Evolutionary conservation across 129 eudicot genomes (phyloP).

Genomic region (Tagetes erecta): DNA sequence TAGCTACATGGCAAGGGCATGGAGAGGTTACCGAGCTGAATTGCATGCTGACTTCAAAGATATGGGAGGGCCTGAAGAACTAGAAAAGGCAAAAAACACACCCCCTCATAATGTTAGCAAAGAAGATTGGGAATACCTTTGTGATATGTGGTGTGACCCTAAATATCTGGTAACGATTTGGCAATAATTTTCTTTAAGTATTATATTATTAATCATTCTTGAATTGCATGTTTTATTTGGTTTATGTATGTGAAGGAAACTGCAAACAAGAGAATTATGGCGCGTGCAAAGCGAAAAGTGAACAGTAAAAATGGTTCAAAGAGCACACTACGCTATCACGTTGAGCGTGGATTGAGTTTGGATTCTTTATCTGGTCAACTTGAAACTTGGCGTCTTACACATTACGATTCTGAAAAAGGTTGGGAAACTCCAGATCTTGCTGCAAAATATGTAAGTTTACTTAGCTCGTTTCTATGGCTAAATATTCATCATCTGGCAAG

Average conservation of each 20-base stretch:
- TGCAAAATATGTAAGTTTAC: conserved; percentile 17
- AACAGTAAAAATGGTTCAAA: conserved; percentile 1
- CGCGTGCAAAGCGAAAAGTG: background rate
- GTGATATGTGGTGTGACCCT: background rate
- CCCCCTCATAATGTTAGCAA: background rate
- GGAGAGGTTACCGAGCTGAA: background rate
- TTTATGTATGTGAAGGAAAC: background rate
- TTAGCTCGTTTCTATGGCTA: background rate
- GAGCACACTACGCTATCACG: conserved; percentile 2
- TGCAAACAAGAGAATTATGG: background rate
- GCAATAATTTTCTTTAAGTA: background rate
- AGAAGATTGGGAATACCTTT: conserved; percentile 14
- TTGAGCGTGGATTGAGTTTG: conserved; percentile 3
- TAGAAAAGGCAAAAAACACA: background rate
- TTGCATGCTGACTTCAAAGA: conserved; percentile 4
- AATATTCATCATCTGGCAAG: background rate
- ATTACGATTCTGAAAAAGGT: conserved; percentile 3
- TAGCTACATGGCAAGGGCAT: conserved; percentile 11
- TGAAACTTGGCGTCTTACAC: conserved; percentile 9
- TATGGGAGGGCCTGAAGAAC: conserved; percentile 2
- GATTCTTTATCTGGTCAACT: background rate
- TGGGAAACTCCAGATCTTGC: background rate
- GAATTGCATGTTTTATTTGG: background rate
- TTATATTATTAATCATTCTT: background rate
- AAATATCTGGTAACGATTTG: conserved; percentile 6